Evolutionary conservation across 345 rosid genomes (phyloP).

Genomic region (Corchorus olitorius): DNA sequence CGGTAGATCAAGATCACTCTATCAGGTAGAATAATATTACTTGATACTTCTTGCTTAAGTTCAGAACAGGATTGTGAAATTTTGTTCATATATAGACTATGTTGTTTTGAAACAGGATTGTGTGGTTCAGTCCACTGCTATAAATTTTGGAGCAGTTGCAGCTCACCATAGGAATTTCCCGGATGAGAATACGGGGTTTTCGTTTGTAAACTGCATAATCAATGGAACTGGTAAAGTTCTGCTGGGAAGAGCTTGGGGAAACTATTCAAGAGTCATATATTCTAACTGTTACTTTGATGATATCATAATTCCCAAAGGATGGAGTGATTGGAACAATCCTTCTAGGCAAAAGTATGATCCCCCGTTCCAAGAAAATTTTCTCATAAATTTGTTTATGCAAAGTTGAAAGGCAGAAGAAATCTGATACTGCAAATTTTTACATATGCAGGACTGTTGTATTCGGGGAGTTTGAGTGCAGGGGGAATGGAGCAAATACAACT

Average conservation of each 20-base stretch:
- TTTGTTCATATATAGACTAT: neutral
- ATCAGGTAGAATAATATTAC: slow-evolving; percentile 41
- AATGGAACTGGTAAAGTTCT: slow-evolving; percentile 74
- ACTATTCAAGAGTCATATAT: slow-evolving; percentile 70
- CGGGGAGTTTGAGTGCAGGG: slow-evolving; percentile 80
- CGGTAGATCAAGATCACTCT: slow-evolving; percentile 76
- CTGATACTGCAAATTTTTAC: neutral
- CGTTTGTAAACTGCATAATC: slow-evolving; percentile 71
- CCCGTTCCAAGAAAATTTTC: neutral
- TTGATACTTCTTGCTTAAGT: neutral
- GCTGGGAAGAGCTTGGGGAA: slow-evolving; percentile 96
- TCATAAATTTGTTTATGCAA: neutral
- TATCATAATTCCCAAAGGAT: slow-evolving; percentile 67
- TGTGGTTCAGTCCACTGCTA: slow-evolving; percentile 67
- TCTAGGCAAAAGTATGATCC: slow-evolving; percentile 55
- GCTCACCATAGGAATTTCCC: slow-evolving; percentile 80
- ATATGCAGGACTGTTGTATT: slow-evolving; percentile 67
- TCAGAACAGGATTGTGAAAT: neutral
- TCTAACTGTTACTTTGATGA: slow-evolving; percentile 66
- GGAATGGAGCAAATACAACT: slow-evolving; percentile 71
- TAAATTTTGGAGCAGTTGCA: slow-evolving; percentile 66
- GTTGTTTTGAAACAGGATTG: slow-evolving; percentile 53
- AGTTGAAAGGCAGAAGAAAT: neutral
- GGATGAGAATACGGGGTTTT: slow-evolving; percentile 72
- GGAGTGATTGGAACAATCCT: slow-evolving; percentile 82